Base-by-base conservation (phyloP, 345 rosid genomes). In the Psidium guajava region DNA sequence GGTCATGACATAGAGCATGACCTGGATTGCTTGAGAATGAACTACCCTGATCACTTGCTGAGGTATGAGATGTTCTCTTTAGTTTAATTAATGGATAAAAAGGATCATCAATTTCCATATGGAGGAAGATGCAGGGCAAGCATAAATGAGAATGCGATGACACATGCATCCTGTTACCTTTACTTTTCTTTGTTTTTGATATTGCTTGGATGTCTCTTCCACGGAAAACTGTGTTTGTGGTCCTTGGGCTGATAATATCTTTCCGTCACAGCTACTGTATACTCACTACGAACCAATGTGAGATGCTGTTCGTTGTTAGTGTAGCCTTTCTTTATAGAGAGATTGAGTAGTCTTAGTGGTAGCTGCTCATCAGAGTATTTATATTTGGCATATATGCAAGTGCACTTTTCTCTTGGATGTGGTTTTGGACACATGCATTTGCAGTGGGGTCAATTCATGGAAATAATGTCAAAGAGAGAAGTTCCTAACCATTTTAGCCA, bases 1-100 rank as follows among this genome's bases (percentile, higher is more conserved):
- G 98, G 96, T 55, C 97, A 95, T 90, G 91, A 85, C 73, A 83
- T 95, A 57, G 90, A 87, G 84, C 93, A 91, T 88, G 95, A 94
- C 89, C 85, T 95, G 89, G 89, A 88, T 57, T 91, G 95, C 91
- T 89, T 95, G 91, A 88, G 91, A 85, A 90, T 94, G 83, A 82
- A 84, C 44, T 95, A 95, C 82, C 96, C 97, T 81, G 86, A 83
- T 83, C 93, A 91, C 85, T 69, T 94, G 91, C 84, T 90, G 90
- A 94, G 98, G 98, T 95, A 88, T 25, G 21, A 44, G 58, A 52
- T 64, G 21, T n/a, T 69, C 32, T 80, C 88, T 69, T 20, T 36
- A 5, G 47, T 69, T 36, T 42, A 69, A 69, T 11, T 36, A 42
- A 69, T 36, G 47, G 77, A 69, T 69, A 32, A 69, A 9, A 69